Evolutionary conservation across 352 stramenopile species (phyloP), one percentile per base, ranked within the genome.

Genomic region (Pythium sukuiense): DNA sequence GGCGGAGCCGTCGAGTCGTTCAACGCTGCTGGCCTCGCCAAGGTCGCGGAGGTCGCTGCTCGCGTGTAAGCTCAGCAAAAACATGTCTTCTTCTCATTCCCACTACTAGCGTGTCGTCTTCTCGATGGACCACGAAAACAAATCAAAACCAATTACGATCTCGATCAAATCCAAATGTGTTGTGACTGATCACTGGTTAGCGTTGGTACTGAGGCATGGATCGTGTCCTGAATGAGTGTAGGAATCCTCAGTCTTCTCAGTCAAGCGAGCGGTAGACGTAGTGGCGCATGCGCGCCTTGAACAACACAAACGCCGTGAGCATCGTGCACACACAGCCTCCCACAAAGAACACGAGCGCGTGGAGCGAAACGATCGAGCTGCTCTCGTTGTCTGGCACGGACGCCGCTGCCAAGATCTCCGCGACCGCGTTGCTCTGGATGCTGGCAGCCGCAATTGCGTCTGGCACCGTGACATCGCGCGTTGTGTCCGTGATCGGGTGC

Each of bases 401-500:
- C 76, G n/a, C 41, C 57, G 37, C 37, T 13, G 37, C 9, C 37
- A 43, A 43, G 37, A 43, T 43, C 37, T 43, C 37, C 11, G 12
- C 37, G 37, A 43, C 37, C 37, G 37, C 37, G 37, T 43, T 43
- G 37, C 37, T 43, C 37, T 43, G 37, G 37, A 43, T 43, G 12
- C 18, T 56, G 1, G 60, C 46, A n/a, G 55, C 55, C 35, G 43
- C 64, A 16, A 65, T 60, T 1, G 16, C 27, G 52, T 67, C 62
- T 16, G 50, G 43, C 27, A 57, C 49, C 3, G 91, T 98, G 8
- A 90, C 74, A 46, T 87, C 72, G 26, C 80, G 84, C 0, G 63
- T 66, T 46, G 96, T 89, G 64, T 73, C 93, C 63, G 92, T 96
- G 74, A 99, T 90, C 3, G 92, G 92, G 52, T 88, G 76, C 27